These are phyloP conservation scores for Zasmidium angulare DNA, from an alignment of 2,329 filamentous ascomycete species.

Conservation along the genomic window DNA sequence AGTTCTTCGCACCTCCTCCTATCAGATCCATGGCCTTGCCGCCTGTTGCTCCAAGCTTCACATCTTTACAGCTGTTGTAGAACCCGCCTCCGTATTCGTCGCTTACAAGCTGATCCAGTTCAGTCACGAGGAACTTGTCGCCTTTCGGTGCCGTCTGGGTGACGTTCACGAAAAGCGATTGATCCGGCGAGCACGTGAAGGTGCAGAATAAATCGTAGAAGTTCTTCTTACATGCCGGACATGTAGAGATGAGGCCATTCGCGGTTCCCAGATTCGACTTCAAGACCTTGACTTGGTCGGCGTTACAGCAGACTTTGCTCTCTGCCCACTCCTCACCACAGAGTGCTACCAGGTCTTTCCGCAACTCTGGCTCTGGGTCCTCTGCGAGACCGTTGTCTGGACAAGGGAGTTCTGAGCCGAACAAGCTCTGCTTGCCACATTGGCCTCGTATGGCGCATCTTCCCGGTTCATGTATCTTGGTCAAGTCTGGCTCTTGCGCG, in stretches of 20 bases:
- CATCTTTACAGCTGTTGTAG: conserved; percentile 97
- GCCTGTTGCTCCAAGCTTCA: conserved; percentile 95
- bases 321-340: conserved; percentile 86
- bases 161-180: conserved; percentile 92
- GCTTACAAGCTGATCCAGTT: conserved; percentile 86
- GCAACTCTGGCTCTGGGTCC: conserved; percentile 68
- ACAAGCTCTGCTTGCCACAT: conserved; percentile 87
- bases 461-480: conserved; percentile 68
- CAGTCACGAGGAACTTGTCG: conserved; percentile 70
- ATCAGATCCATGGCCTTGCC: conserved; percentile 94
- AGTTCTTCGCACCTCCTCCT: conserved; percentile 90
- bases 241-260: conserved; percentile 85
- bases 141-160: conserved; percentile 67
- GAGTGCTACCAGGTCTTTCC: conserved; percentile 76
- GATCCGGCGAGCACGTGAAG: conserved; percentile 96
- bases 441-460: conserved; percentile 88
- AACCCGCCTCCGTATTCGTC: conserved; percentile 82
- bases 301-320: conserved; percentile 79
- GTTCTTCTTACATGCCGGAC: conserved; percentile 95
- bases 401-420: conserved; percentile 86
- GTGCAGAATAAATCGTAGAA: conserved; percentile 99
- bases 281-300: conserved; percentile 78
- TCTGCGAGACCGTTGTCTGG: conserved; percentile 83
- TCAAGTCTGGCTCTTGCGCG: conserved; percentile 21
- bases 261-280: conserved; percentile 83